Evolutionary conservation across 495 filamentous ascomycete genomes (phyloP), one percentile per base, ranked within the genome.

Genomic region (Penicillium verhagenii): DNA sequence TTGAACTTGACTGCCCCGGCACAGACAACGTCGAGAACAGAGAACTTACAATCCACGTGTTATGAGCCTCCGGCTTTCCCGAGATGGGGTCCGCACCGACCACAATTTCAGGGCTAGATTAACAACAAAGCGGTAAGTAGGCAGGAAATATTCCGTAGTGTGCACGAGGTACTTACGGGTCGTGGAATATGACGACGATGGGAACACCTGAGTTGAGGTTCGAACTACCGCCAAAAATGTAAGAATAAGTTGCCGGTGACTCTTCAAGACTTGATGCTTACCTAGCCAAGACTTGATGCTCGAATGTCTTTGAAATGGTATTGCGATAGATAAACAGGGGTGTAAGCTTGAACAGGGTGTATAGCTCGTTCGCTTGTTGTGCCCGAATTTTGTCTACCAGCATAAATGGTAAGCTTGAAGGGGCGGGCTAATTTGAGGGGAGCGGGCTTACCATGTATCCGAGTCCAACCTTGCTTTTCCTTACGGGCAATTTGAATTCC

Each of bases 221-320:
- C 0, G 80, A 62, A 31, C 84, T 87, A 52, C 0, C 20, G 2
- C 9, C 9, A 7, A 29, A 18, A 14, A 13, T 35, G 16, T 26
- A 25, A 23, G 28, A 31, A 18, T 35, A 13, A 19, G n/a, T n/a
- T n/a, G 6, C n/a, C 43, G 10, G 8, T 18, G 14, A 9, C n/a
- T n/a, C n/a, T n/a, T n/a, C 2, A 48, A 33, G 11, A 3, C 20
- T 50, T n/a, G 13, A n/a, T 25, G 58, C 74, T 71, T 72, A 86
- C 71, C 91, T 96, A n/a, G 87, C 88, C 29, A 97, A 71, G 11
- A 98, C 88, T 62, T 97, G 90, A 57, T 96, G 87, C 61, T 91
- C 83, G 60, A 95, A 96, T 1, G 90, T 89, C 56, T 82, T 84
- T 28, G 85, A 88, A 3, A 96, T 79, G 2, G 72, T 68, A 18